A percentile compares a stretch with the other conserved stretches of the same genome.
Evolutionary conservation across 192 early-diverging fungal species (phyloP).

Genomic region (Haplosporangium gracile): DNA sequence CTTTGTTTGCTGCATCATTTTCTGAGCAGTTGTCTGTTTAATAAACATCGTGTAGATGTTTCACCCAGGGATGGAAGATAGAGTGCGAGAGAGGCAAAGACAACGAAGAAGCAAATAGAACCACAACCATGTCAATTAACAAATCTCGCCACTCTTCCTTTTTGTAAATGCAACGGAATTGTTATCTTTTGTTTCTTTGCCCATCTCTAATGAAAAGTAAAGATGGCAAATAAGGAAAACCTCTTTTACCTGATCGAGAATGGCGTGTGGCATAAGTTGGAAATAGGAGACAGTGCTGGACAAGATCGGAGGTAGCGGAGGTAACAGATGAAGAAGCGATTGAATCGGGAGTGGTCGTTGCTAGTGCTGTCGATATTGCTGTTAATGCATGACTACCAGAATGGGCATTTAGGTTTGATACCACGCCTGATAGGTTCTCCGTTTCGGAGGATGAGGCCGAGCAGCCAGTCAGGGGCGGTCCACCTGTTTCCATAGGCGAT

Average conservation of each 20-base stretch:
- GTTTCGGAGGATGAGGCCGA: neutral
- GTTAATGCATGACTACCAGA: constrained; percentile 5
- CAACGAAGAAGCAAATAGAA: neutral
- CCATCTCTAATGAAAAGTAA: neutral
- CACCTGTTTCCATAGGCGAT: neutral
- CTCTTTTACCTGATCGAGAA: constrained; percentile 41
- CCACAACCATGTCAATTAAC: neutral
- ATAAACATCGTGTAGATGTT: neutral
- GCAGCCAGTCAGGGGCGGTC: neutral
- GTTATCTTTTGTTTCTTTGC: neutral
- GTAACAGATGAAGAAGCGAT: neutral
- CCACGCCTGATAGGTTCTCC: neutral
- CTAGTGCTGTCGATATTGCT: neutral
- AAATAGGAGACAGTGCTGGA: constrained; percentile 59
- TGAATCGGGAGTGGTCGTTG: neutral
- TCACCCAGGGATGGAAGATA: neutral
- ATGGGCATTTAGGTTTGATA: neutral
- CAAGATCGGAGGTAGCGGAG: constrained; percentile 18
- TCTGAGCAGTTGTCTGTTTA: neutral
- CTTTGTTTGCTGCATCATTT: neutral
- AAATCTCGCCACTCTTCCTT: neutral
- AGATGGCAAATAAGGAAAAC: neutral
- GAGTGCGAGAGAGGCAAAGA: neutral
- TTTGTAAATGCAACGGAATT: neutral
- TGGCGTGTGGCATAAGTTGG: constrained; percentile 63